These are phyloP conservation scores for Oryza punctata DNA, from an alignment of 176 grass and related monocot genomes.

Conservation along the genomic window DNA sequence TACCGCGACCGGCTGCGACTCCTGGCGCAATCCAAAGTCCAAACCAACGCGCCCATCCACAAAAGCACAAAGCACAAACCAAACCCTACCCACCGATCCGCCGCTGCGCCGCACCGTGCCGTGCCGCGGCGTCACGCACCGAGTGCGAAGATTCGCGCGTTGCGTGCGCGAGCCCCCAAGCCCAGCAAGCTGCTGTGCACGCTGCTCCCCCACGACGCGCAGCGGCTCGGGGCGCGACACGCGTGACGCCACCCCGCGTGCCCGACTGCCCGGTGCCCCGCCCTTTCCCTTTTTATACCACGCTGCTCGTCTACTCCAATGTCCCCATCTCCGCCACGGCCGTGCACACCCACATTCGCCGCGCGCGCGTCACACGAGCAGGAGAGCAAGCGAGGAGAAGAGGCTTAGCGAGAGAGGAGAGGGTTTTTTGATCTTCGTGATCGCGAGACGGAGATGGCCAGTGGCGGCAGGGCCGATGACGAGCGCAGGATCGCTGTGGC, in stretches of 20 bases:
- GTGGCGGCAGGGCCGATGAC: constrained; percentile 30
- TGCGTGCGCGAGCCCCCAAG: not conserved
- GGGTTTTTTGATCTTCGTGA: not conserved
- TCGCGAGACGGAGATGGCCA: constrained; percentile 24
- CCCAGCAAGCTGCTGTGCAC: constrained; percentile 35
- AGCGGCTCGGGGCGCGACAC: not conserved
- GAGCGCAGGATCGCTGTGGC: constrained; percentile 64
- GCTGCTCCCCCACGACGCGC: constrained; percentile 22
- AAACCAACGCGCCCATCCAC: not conserved
- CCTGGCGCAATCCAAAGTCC: not conserved
- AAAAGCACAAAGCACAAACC: no score
- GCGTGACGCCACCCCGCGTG: not conserved
- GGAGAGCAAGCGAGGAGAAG: not conserved
- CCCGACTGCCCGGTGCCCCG: no score
- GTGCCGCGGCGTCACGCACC: constrained; percentile 17
- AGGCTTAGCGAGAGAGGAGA: not conserved
- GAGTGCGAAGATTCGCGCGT: constrained; percentile 40
- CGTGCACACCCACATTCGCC: not conserved
- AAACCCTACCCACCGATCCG: not conserved
- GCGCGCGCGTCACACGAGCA: not conserved
- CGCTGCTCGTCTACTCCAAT: not conserved
- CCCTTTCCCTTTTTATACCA: not conserved
- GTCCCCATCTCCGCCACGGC: not conserved
- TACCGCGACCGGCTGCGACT: not conserved
- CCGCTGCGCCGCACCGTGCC: constrained; percentile 16